Evolutionary conservation across 2,329 filamentous ascomycete species (phyloP).

Genomic region (Neopestalotiopsis rosae): DNA sequence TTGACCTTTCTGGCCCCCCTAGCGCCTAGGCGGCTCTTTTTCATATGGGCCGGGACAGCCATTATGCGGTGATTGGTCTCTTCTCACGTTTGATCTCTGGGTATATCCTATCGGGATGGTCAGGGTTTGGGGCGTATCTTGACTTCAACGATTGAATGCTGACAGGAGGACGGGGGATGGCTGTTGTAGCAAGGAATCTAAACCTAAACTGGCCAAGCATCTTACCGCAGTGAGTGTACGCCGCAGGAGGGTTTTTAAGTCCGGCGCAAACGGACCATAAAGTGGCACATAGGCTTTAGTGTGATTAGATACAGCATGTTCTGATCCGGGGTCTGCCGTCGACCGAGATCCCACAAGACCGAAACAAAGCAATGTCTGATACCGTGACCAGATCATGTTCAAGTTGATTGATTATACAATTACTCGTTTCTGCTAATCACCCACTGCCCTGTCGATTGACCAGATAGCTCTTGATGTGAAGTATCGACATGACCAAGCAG

Average conservation of each 20-base stretch:
- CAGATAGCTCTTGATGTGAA: background rate
- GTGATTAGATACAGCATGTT: too few relatives aligned
- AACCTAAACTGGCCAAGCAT: background rate
- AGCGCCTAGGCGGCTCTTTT: background rate
- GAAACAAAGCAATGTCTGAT: too few relatives aligned
- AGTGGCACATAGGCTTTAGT: too few relatives aligned
- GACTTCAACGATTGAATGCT: background rate
- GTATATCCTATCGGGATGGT: background rate
- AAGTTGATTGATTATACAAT: too few relatives aligned
- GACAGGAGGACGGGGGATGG: background rate
- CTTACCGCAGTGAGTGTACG: background rate
- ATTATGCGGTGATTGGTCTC: background rate
- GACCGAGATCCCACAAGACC: too few relatives aligned
- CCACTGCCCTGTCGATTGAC: background rate
- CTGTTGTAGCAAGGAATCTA: background rate
- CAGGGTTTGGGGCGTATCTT: background rate
- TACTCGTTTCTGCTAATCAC: too few relatives aligned
- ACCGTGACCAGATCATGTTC: too few relatives aligned
- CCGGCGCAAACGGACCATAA: too few relatives aligned
- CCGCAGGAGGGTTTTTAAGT: background rate
- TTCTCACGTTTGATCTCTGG: background rate
- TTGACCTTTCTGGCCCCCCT: conserved; percentile 10
- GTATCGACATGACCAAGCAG: background rate
- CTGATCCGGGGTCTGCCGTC: too few relatives aligned
- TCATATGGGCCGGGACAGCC: background rate